Percentiles rank a stretch among this genome's conserved stretches.
Conservation (phyloP, 140 eudicot genomes). For the Oenanthe javanica region DNA sequence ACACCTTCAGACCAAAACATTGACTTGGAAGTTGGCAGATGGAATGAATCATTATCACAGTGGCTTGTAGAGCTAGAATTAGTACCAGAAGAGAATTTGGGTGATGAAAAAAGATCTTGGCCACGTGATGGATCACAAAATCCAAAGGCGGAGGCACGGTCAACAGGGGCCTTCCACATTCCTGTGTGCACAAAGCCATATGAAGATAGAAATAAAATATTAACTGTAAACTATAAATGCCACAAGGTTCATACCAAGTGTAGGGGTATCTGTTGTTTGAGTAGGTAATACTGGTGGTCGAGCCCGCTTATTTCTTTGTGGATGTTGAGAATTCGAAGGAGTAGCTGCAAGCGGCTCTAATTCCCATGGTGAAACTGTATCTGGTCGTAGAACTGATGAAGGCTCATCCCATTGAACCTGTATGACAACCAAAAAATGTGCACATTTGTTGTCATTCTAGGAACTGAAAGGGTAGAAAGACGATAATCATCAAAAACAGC, state of each 20-base stretch:
- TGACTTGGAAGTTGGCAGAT: constrained; percentile 40
- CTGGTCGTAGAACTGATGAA: constrained; percentile 79
- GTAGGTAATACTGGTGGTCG: constrained; percentile 50
- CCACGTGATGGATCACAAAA: constrained; percentile 46
- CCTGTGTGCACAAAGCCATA: constrained; percentile 24
- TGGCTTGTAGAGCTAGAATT: constrained; percentile 30
- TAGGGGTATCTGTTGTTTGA: constrained; percentile 51
- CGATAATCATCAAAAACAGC: not conserved
- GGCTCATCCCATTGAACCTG: constrained; percentile 99
- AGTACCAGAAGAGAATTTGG: constrained; percentile 33
- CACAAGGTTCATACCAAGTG: constrained; percentile 41
- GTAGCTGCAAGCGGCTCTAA: constrained; percentile 80
- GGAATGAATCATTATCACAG: constrained; percentile 33
- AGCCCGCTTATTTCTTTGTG: constrained; percentile 75
- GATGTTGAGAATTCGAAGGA: constrained; percentile 52
- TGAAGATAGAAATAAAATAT: not conserved
- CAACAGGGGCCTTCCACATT: constrained; percentile 69
- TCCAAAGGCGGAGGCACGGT: constrained; percentile 36
- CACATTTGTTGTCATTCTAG: too few relatives aligned
- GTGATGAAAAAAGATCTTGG: constrained; percentile 46
- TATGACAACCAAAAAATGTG: not conserved
- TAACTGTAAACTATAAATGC: not conserved
- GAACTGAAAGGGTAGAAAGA: not conserved
- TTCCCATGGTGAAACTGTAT: constrained; percentile 94
- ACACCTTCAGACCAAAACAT: constrained; percentile 51